phyloP scores from a whole-genome alignment of 2,329 filamentous ascomycete species.

The Microcyclospora tardicrescens region DNA sequence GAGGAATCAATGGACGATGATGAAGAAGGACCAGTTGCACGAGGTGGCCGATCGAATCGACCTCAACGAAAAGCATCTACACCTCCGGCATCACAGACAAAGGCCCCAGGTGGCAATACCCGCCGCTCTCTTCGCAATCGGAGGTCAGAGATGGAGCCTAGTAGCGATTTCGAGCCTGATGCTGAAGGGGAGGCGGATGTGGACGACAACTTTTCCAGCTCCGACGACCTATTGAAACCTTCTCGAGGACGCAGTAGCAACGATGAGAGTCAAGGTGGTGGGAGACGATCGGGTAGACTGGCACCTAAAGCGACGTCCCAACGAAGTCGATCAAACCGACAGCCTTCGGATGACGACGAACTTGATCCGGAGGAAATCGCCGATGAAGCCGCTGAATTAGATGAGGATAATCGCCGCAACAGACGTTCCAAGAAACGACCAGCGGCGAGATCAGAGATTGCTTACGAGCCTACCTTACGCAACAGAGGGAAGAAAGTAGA shows the following conservation, averaged over 20 bases:
- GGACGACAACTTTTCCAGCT: slow-evolving; percentile 41
- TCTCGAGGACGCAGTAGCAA: slow-evolving; percentile 34
- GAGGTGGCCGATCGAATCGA: slow-evolving; percentile 29
- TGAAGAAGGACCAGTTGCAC: slow-evolving; percentile 41
- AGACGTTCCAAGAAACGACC: slow-evolving; percentile 26
- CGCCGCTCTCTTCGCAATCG: slow-evolving; percentile 29
- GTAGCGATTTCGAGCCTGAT: slow-evolving; percentile 51
- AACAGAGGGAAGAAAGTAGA: slow-evolving; percentile 61
- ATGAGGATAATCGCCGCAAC: slow-evolving; percentile 35
- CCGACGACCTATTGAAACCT: slow-evolving; percentile 32
- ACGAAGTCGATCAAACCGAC: slow-evolving; percentile 29
- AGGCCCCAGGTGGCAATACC: slow-evolving; percentile 24
- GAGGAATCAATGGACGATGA: slow-evolving; percentile 38
- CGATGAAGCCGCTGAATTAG: slow-evolving; percentile 47
- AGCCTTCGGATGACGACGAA: slow-evolving; percentile 36
- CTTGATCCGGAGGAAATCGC: slow-evolving; percentile 36
- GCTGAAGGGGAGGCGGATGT: slow-evolving; percentile 43
- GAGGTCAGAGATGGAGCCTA: slow-evolving; percentile 38
- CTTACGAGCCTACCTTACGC: slow-evolving; percentile 38
- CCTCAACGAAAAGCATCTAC: slow-evolving; percentile 19
- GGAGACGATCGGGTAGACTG: slow-evolving; percentile 40
- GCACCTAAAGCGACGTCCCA: slow-evolving; percentile 35
- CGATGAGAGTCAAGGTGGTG: slow-evolving; percentile 26
- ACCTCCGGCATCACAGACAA: slow-evolving; percentile 13
- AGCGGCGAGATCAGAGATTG: slow-evolving; percentile 14